Evolutionary conservation across 208 protist genomes (phyloP).

Genomic region (Leishmania braziliensis): DNA sequence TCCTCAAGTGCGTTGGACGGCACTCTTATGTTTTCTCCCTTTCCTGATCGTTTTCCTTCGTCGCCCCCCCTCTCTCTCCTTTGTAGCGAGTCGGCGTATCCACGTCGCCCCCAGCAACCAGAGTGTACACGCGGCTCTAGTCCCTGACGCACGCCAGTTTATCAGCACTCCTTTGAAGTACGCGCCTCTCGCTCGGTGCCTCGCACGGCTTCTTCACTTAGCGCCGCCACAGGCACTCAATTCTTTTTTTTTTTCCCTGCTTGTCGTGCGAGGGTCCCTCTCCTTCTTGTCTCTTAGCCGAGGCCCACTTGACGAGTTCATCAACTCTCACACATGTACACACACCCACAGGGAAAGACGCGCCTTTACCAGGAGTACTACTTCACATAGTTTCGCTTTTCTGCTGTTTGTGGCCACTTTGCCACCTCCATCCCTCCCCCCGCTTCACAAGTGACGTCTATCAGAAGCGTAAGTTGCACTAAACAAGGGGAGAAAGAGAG

Average conservation of each 20-base stretch:
- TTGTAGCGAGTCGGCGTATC: background rate
- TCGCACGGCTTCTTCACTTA: background rate
- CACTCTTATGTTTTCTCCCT: background rate
- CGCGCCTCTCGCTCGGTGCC: background rate
- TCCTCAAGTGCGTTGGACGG: background rate
- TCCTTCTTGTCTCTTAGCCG: background rate
- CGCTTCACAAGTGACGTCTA: background rate
- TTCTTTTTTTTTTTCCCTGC: background rate
- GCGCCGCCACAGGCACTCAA: background rate
- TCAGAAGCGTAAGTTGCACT: background rate
- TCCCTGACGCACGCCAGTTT: background rate
- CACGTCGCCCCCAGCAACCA: background rate
- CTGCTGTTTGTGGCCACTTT: background rate
- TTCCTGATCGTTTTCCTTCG: background rate
- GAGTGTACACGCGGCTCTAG: background rate
- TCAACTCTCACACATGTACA: background rate
- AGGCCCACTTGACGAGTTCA: background rate
- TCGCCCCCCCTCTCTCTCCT: background rate
- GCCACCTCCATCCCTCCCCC: background rate
- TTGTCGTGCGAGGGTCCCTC: background rate
- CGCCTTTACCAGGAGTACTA: background rate
- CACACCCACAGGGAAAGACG: background rate
- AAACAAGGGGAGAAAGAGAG: background rate
- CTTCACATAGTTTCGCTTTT: background rate
- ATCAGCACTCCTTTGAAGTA: background rate